These are phyloP conservation scores for Macroventuria anomochaeta DNA, from an alignment of 2,329 filamentous ascomycete species.

Conservation along the genomic window DNA sequence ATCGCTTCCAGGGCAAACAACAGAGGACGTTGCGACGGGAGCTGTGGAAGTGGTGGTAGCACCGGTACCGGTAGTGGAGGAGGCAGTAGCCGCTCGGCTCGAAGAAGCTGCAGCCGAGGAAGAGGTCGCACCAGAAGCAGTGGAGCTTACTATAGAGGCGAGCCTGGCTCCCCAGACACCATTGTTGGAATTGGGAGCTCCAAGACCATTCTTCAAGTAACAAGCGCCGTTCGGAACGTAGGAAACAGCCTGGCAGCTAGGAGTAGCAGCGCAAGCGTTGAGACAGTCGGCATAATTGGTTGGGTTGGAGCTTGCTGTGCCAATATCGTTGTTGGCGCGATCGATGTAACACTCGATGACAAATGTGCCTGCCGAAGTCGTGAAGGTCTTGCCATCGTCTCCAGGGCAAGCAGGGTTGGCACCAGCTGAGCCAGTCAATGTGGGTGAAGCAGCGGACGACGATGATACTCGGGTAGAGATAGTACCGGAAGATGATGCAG, in stretches of 20 bases:
- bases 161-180: constrained; percentile 2
- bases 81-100: not conserved
- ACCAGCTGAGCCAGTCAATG: not conserved
- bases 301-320: not conserved
- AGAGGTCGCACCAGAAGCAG: not conserved
- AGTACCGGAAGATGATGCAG: too few species aligned
- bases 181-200: not conserved
- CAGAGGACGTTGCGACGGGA: constrained; percentile 1
- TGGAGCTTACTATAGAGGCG: not conserved
- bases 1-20: constrained; percentile 1
- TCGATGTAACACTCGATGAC: constrained; percentile 2
- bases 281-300: constrained; percentile 21
- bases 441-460: not conserved
- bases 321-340: constrained; percentile 1
- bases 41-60: constrained; percentile 1
- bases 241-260: constrained; percentile 28
- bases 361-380: not conserved
- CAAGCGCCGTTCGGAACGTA: constrained; percentile 25
- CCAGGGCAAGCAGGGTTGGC: not conserved
- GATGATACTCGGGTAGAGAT: not conserved
- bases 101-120: too few species aligned
- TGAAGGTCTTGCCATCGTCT: constrained; percentile 4
- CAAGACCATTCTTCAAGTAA: constrained; percentile 25
- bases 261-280: constrained; percentile 21
- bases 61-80: not conserved